phyloP scores from a whole-genome alignment of 257 asterid species.

The Vinca minor region DNA sequence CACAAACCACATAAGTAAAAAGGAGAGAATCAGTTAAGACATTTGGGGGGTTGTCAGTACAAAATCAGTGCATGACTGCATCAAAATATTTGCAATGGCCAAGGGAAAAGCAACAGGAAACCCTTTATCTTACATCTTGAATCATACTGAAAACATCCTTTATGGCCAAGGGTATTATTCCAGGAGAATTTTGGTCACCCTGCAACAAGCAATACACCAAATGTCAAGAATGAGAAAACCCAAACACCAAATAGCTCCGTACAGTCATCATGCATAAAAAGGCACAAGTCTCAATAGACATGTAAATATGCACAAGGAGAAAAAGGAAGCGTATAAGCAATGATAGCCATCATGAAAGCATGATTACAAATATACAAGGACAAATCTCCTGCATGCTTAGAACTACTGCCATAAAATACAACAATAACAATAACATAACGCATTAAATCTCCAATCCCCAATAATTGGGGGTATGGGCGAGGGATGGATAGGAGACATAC shows the following conservation, averaged over 20 bases:
- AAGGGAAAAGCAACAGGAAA: not conserved
- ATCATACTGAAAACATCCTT: constrained; percentile 97
- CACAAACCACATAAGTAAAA: constrained; percentile 15
- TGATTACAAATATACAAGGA: not conserved
- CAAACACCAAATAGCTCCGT: not conserved
- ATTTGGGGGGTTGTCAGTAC: not conserved
- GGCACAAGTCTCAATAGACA: not conserved
- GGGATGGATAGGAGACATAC: no score
- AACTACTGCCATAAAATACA: not conserved
- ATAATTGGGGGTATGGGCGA: no score
- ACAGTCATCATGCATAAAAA: not conserved
- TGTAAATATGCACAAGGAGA: not conserved
- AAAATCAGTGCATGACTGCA: not conserved
- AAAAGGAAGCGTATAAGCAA: not conserved
- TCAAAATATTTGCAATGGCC: not conserved
- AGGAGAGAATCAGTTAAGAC: not conserved
- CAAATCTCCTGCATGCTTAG: not conserved
- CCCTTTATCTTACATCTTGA: constrained; percentile 78
- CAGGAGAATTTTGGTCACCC: constrained; percentile 94
- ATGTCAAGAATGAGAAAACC: constrained; percentile 23
- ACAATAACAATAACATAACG: no score
- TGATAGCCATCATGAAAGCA: not conserved
- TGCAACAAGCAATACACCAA: constrained; percentile 24
- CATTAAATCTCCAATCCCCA: no score
- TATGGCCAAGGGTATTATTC: constrained; percentile 91